A percentile compares a stretch with the other conserved stretches of the same genome.
Conservation (phyloP, 1,139 yeast species). For the Lodderomyces oxycetoniae region DNA sequence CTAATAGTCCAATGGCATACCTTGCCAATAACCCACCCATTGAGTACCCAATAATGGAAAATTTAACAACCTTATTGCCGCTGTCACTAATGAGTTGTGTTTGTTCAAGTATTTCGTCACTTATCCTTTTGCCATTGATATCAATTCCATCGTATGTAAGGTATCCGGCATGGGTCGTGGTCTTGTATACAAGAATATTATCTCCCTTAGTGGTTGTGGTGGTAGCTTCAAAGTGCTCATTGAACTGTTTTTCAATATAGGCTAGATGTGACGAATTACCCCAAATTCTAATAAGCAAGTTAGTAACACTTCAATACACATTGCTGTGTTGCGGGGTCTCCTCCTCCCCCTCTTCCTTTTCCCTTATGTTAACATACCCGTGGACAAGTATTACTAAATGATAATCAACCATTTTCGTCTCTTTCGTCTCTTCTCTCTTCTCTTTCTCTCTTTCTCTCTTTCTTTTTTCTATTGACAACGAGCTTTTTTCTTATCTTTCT, state of each 20-base stretch:
- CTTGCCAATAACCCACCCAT: constrained; percentile 78
- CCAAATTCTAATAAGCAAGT: constrained; percentile 52
- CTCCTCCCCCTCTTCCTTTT: no score
- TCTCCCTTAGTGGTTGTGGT: no score
- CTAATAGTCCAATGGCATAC: constrained; percentile 69
- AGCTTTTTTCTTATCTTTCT: no score
- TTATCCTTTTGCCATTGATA: constrained; percentile 73
- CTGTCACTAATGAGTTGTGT: constrained; percentile 23
- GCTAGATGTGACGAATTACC: constrained; percentile 67
- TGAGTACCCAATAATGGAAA: constrained; percentile 77
- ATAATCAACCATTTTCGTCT: constrained; percentile 16
- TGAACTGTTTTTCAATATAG: constrained; percentile 46
- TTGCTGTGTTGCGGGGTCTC: no score
- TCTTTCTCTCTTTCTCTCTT: no score
- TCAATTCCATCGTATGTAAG: constrained; percentile 84
- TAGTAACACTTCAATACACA: no score
- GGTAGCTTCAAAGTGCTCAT: no score
- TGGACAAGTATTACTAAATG: constrained; percentile 73
- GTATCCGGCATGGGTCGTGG: constrained; percentile 61
- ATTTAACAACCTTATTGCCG: constrained; percentile 38
- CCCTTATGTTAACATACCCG: constrained; percentile 53
- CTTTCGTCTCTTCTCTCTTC: no score
- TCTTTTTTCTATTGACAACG: no score
- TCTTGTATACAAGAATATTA: constrained; percentile 44
- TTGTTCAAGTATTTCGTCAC: constrained; percentile 56